Evolutionary conservation across 495 filamentous ascomycete genomes (phyloP).

Genomic region (Aspergillus nidulans): DNA sequence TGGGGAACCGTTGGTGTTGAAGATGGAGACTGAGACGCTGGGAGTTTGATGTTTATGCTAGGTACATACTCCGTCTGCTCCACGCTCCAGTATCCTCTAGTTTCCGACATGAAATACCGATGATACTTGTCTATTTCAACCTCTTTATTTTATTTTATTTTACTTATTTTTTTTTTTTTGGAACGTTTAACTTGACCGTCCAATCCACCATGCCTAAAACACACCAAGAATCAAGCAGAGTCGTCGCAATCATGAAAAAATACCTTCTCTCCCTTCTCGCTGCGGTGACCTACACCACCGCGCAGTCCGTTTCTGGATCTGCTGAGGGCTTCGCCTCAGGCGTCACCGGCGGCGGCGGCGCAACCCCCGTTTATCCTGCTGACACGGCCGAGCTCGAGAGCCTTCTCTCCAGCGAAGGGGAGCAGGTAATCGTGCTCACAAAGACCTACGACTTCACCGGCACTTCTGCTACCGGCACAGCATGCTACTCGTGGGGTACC

Average conservation of each 20-base stretch:
- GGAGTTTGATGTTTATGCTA: neutral
- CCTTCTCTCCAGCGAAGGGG: conserved; percentile 30
- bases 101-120: neutral
- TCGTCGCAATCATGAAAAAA: neutral
- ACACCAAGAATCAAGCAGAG: no score
- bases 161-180: neutral
- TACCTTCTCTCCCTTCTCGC: conserved; percentile 6
- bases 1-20: neutral
- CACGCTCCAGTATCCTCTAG: neutral
- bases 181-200: neutral
- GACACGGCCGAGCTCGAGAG: conserved; percentile 38
- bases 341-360: conserved; percentile 37
- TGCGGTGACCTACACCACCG: conserved; percentile 14
- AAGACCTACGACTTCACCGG: conserved; percentile 39
- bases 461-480: conserved; percentile 32
- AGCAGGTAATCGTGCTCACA: conserved; percentile 35
- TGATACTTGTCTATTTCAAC: neutral
- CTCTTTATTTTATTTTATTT: neutral
- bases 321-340: conserved; percentile 41
- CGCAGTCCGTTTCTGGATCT: conserved; percentile 27
- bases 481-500: conserved; percentile 45
- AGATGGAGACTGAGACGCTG: neutral
- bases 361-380: conserved; percentile 34
- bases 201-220: neutral
- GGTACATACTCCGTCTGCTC: no score